A percentile compares a stretch with the other conserved stretches of the same genome.
phyloP scores from a whole-genome alignment of 2,329 filamentous ascomycete genomes.

The Aspergillus novoparasiticus region DNA sequence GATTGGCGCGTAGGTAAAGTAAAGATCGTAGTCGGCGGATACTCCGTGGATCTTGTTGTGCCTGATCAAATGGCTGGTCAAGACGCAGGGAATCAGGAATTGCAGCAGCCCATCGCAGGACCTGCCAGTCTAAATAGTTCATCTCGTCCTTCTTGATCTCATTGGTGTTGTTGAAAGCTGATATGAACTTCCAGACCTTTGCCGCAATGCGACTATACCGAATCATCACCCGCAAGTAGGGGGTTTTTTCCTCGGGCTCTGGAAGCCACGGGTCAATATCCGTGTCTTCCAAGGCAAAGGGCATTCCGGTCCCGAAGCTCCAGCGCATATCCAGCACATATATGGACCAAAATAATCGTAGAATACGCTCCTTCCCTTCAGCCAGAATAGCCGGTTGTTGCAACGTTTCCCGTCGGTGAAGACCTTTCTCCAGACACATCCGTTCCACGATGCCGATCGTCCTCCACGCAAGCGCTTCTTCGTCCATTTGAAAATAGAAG shows the following conservation, averaged over 20 bases:
- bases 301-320: constrained; percentile 85
- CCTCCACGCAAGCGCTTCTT: constrained; percentile 84
- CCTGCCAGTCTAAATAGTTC: constrained; percentile 76
- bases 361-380: constrained; percentile 67
- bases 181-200: constrained; percentile 83
- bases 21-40: constrained; percentile 75
- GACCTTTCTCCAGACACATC: constrained; percentile 75
- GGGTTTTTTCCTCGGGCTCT: constrained; percentile 63
- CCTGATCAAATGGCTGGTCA: constrained; percentile 52
- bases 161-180: constrained; percentile 65
- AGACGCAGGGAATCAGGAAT: constrained; percentile 67
- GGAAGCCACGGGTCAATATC: constrained; percentile 80
- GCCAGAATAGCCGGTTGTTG: constrained; percentile 65
- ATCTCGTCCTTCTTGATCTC: constrained; percentile 74
- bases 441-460: constrained; percentile 83
- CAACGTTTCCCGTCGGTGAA: constrained; percentile 77
- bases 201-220: constrained; percentile 78
- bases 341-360: constrained; percentile 82
- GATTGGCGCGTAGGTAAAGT: constrained; percentile 84
- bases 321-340: constrained; percentile 86
- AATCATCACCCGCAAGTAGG: constrained; percentile 85
- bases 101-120: constrained; percentile 78
- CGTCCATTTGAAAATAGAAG: constrained; percentile 82
- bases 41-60: constrained; percentile 53
- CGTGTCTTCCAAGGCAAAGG: constrained; percentile 78